Evolutionary conservation across 768 basidiomycete genomes (phyloP).

Genomic region (Harrya chromipes): DNA sequence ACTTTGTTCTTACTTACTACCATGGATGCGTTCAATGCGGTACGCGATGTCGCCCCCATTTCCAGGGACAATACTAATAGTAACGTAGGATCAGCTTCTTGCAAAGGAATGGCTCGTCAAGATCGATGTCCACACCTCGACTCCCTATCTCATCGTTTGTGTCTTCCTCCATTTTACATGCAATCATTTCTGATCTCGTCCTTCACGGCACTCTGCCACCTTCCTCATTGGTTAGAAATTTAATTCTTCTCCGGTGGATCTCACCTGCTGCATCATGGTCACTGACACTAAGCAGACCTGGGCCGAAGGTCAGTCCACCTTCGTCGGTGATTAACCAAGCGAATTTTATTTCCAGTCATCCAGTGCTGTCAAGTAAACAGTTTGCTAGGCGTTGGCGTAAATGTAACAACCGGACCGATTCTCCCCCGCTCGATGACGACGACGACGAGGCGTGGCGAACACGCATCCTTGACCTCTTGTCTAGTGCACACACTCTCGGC

Average conservation of each 20-base stretch:
- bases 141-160: conserved; percentile 72
- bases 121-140: conserved; percentile 54
- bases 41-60: conserved; percentile 5
- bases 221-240: conserved; percentile 52
- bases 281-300: conserved; percentile 76
- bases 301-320: conserved; percentile 57
- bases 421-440: conserved; percentile 27
- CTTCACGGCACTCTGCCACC: conserved; percentile 7
- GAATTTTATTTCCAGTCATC: conserved; percentile 12
- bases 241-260: conserved; percentile 50
- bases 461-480: conserved; percentile 50
- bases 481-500: conserved; percentile 60
- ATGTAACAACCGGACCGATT: conserved; percentile 44
- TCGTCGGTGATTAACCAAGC: conserved; percentile 21
- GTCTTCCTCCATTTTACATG: conserved; percentile 5
- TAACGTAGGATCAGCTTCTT: conserved; percentile 52
- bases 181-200: conserved; percentile 5
- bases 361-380: conserved; percentile 55
- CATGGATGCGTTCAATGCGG: conserved; percentile 54
- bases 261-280: conserved; percentile 57
- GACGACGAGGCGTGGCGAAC: conserved; percentile 66
- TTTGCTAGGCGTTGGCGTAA: conserved; percentile 69
- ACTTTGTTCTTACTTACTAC: no score
- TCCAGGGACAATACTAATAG: background rate
- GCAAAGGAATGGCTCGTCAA: conserved; percentile 75